Percentiles rank a stretch among this genome's conserved stretches.
Evolutionary conservation across 805 yeast species (phyloP).

Genomic region (Teunomyces funiuensis): DNA sequence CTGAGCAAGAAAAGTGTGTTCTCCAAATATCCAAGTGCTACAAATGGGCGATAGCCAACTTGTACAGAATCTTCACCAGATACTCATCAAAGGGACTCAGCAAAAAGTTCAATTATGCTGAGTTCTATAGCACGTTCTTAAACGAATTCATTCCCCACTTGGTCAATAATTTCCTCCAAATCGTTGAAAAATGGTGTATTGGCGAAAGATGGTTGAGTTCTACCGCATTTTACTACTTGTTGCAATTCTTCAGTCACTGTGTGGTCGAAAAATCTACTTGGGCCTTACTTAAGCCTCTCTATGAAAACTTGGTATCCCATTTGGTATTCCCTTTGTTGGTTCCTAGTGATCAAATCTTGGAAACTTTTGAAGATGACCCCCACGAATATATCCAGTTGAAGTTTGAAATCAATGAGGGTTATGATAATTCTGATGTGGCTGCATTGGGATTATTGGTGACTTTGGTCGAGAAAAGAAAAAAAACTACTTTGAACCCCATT

Average conservation of each 20-base stretch:
- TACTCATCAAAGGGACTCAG: constrained; percentile 56
- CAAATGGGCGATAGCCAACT: constrained; percentile 83
- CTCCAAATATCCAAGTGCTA: constrained; percentile 66
- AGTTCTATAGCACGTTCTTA: constrained; percentile 56
- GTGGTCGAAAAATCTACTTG: constrained; percentile 58
- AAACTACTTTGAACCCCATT: constrained; percentile 58
- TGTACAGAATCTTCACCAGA: constrained; percentile 67
- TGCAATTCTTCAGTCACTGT: constrained; percentile 54
- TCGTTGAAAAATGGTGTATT: constrained; percentile 73
- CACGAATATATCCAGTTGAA: constrained; percentile 79
- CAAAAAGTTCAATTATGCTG: constrained; percentile 54
- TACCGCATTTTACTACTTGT: constrained; percentile 61
- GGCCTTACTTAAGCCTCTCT: constrained; percentile 63
- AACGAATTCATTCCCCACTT: constrained; percentile 71
- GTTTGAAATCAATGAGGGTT: constrained; percentile 55
- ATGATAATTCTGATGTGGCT: constrained; percentile 71
- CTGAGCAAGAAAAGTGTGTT: constrained; percentile 54
- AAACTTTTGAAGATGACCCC: constrained; percentile 81
- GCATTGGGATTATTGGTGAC: constrained; percentile 73
- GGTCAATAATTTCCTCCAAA: constrained; percentile 58
- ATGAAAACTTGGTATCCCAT: constrained; percentile 62
- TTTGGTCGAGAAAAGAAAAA: constrained; percentile 66
- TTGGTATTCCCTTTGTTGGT: constrained; percentile 76
- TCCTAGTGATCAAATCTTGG: constrained; percentile 66
- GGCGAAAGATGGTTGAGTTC: constrained; percentile 67